phyloP scores from a whole-genome alignment of 176 grass and related monocot species.

The Oryza glaberrima region DNA sequence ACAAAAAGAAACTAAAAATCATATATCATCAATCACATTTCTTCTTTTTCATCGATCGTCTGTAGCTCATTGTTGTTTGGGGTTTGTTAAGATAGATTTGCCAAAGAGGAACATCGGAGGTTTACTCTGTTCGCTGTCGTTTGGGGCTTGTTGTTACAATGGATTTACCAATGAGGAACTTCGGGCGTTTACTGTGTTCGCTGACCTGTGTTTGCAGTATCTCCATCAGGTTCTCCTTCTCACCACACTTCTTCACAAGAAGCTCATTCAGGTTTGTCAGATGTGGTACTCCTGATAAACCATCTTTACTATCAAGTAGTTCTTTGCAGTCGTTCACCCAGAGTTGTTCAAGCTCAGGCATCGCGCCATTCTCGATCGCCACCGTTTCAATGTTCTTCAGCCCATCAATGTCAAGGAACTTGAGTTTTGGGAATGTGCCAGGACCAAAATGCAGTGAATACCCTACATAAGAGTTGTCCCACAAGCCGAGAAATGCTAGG shows the following conservation, averaged over 20 bases:
- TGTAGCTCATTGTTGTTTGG: not conserved
- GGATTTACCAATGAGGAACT: constrained; percentile 42
- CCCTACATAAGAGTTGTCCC: constrained; percentile 31
- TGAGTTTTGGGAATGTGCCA: constrained; percentile 48
- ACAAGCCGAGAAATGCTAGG: constrained; percentile 29
- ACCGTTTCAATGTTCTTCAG: constrained; percentile 11
- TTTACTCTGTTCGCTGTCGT: not conserved
- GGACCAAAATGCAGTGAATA: constrained; percentile 1
- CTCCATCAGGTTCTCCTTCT: constrained; percentile 31
- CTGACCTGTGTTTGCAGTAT: constrained; percentile 31
- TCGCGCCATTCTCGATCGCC: not conserved
- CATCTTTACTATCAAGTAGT: not conserved
- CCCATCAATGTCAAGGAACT: constrained; percentile 31
- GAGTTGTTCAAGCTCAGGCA: constrained; percentile 45
- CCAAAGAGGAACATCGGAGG: constrained; percentile 43
- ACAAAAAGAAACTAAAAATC: no score
- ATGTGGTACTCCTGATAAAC: constrained; percentile 33
- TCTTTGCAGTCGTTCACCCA: constrained; percentile 4
- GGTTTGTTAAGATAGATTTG: not conserved
- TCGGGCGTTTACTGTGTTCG: not conserved
- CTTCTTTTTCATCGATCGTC: not conserved
- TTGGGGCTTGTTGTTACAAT: not conserved
- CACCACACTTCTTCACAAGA: constrained; percentile 13
- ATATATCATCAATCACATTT: not conserved
- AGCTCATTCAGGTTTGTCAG: constrained; percentile 40